phyloP scores from a whole-genome alignment of 176 grass and related monocot genomes.

The Poa pratensis region DNA sequence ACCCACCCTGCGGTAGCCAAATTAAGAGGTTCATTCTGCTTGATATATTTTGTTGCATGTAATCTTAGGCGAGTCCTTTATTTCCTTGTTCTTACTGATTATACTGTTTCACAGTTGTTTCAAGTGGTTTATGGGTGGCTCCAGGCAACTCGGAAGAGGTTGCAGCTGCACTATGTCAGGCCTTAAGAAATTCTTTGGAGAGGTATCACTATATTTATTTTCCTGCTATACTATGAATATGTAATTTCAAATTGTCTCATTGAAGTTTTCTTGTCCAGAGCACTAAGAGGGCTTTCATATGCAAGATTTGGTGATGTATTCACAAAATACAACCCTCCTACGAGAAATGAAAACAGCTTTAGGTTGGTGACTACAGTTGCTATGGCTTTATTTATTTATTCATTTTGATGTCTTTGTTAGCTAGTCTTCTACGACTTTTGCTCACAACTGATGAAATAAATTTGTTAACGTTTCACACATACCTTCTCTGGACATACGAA shows the following conservation, averaged over 20 bases:
- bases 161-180: constrained; percentile 80
- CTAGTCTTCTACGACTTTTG: neutral
- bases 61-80: constrained; percentile 29
- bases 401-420: constrained; percentile 21
- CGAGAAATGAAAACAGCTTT: constrained; percentile 79
- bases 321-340: constrained; percentile 78
- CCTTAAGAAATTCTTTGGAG: constrained; percentile 93
- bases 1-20: constrained; percentile 72
- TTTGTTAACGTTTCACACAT: constrained; percentile 34
- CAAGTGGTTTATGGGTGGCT: constrained; percentile 86
- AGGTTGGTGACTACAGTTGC: constrained; percentile 50
- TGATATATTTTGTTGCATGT: constrained; percentile 23
- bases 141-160: constrained; percentile 98
- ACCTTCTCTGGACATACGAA: constrained; percentile 26
- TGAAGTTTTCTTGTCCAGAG: constrained; percentile 54
- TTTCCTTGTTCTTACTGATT: constrained; percentile 28
- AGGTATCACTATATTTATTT: constrained; percentile 62
- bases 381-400: constrained; percentile 34
- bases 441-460: constrained; percentile 10
- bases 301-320: constrained; percentile 97
- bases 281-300: constrained; percentile 80
- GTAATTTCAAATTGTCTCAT: constrained; percentile 11
- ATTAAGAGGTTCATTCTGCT: constrained; percentile 83
- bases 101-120: constrained; percentile 64
- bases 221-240: constrained; percentile 38